Base-by-base conservation (phyloP, 148 eudicot species). In the Chenopodium quinoa region DNA sequence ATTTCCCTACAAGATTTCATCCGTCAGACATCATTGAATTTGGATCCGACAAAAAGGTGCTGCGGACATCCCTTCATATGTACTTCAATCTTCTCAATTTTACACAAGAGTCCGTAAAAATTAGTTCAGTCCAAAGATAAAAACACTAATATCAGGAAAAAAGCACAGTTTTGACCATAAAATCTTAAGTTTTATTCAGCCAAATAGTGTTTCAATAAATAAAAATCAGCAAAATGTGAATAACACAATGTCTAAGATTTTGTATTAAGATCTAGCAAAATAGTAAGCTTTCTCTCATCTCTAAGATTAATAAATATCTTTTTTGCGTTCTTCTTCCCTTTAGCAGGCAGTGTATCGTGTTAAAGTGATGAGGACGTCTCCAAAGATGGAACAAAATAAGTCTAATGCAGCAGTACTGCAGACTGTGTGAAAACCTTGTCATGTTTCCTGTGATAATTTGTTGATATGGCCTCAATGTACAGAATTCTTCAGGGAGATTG, bases 11-110 rank as follows among this genome's bases (percentile, higher is more conserved):
- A 32, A 94, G 93, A 75, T 84, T 95, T 64, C 97, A 80, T 67
- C 94, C 97, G 34, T 87, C 97, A 9, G 94, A 96, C 76, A 25
- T 88, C 12, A 84, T 93, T 52, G 94, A 91, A 84, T 90, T 96
- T 79, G 99, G 98, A 65, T 72, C 91, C 22, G 97, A 92, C 86
- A 84, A 83, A 79, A 89, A 91, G 98, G 98, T 89, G 65, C 47
- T 29, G 70, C 20, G 48, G 16, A 63, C 11, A 11, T 48, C 20
- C 48, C 27, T 48, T 13, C 32, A 9, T 67, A 47, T 11, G 3
- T 40, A 2, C 23, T 47, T 48, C 6, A 0, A 10, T 48, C 14
- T 23, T 1, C 20, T 20, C 23, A 48, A 48, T 44, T 29, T 56
- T 56, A 56, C 16, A 13, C 4, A 56, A 56, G 62, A 16, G 62